Conservation (phyloP, 2,329 filamentous ascomycete species). For the Dothideomycetidae sp. region DNA sequence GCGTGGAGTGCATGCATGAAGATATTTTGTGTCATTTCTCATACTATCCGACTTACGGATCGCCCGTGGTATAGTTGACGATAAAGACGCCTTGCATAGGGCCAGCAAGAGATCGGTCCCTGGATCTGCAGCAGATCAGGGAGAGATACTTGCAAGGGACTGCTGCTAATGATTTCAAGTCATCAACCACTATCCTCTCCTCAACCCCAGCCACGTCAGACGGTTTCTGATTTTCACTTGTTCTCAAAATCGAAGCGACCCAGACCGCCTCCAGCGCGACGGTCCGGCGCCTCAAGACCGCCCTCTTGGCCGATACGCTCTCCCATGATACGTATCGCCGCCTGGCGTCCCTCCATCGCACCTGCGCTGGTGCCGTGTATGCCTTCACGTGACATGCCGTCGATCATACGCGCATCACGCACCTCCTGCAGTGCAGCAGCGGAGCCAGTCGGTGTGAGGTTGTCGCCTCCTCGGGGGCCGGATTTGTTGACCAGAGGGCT, state of each 20-base stretch:
- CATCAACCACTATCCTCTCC: no score
- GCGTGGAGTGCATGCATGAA: no score
- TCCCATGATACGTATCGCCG: constrained; percentile 50
- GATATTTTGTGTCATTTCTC: no score
- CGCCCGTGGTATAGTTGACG: no score
- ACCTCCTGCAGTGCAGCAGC: constrained; percentile 17
- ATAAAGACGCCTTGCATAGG: no score
- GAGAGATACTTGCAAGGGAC: no score
- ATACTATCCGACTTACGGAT: no score
- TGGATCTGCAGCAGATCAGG: no score
- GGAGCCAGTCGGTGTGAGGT: constrained; percentile 19
- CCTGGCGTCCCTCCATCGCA: constrained; percentile 29
- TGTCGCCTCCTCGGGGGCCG: constrained; percentile 20
- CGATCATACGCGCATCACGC: constrained; percentile 29
- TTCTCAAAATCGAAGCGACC: constrained; percentile 49
- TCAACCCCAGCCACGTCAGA: no score
- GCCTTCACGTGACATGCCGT: constrained; percentile 32
- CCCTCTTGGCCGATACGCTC: constrained; percentile 37
- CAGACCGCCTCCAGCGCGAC: constrained; percentile 26
- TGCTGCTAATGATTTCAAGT: no score
- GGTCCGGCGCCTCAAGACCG: constrained; percentile 29
- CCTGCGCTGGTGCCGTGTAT: constrained; percentile 24
- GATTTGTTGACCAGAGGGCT: constrained; percentile 22
- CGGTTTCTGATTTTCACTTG: no score
- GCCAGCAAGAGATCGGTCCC: no score